Evolutionary conservation across 2,329 filamentous ascomycete species (phyloP).

Genomic region (Massarina eburnea): DNA sequence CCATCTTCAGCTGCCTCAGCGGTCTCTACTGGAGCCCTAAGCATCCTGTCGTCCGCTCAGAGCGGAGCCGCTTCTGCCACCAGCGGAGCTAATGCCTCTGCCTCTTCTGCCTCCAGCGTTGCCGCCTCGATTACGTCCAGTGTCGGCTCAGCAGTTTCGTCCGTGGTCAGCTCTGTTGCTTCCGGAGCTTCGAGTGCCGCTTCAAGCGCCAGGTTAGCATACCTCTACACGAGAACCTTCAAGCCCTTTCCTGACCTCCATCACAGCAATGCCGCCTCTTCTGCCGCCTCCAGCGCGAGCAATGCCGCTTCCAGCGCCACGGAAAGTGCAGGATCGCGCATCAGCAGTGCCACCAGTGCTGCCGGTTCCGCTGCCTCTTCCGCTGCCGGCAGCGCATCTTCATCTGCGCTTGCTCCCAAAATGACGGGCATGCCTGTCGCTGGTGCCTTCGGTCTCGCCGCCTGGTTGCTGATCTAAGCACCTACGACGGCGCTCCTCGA

Average conservation of each 20-base stretch:
- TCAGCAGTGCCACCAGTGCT: constrained; percentile 6
- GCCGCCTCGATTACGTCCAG: constrained; percentile 2
- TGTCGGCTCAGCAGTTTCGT: neutral
- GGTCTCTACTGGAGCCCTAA: constrained; percentile 19
- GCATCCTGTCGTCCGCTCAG: constrained; percentile 24
- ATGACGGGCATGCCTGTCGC: constrained; percentile 40
- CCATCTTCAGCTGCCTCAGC: constrained; percentile 8
- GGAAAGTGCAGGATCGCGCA: neutral
- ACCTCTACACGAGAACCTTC: constrained; percentile 5
- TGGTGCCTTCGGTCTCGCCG: constrained; percentile 40
- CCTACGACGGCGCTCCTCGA: constrained; percentile 9
- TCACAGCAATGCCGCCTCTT: constrained; percentile 3
- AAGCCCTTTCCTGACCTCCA: constrained; percentile 3
- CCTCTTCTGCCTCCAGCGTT: constrained; percentile 4
- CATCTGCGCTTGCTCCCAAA: constrained; percentile 26
- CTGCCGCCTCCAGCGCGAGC: neutral
- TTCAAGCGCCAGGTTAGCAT: constrained; percentile 1
- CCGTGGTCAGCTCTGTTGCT: neutral
- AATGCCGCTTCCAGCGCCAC: constrained; percentile 1
- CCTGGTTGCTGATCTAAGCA: constrained; percentile 42
- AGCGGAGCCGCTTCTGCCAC: constrained; percentile 13
- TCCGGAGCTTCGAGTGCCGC: neutral
- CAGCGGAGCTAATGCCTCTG: constrained; percentile 12
- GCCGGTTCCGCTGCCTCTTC: constrained; percentile 15
- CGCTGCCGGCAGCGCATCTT: constrained; percentile 9